Base-by-base conservation (phyloP, 1,284 basidiomycete species). In the Rhodotorula sp. region DNA sequence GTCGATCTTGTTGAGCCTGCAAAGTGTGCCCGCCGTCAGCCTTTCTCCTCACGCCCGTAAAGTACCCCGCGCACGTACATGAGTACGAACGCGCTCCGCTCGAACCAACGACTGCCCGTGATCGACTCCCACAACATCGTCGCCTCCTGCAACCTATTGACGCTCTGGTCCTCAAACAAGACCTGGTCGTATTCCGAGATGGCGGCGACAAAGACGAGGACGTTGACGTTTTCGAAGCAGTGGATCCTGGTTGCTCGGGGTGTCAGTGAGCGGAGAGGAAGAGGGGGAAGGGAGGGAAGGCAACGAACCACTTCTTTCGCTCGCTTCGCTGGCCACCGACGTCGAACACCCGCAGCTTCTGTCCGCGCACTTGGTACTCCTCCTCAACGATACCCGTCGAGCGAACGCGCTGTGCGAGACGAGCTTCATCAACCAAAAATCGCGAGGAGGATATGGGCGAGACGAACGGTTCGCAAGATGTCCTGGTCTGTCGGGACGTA, bases 1-100 rank as follows among this genome's bases (percentile, higher is more conserved):
- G 75, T 98, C 95, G 69, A 97, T 91, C 37, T 74, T 74, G 62
- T 70, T 75, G 24, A 76, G 69, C 46, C 64, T 63, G 50, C 52
- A 24, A 37, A 18, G 31, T 28, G 34, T 34, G 34, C 34, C 34
- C 28, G 10, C 52, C 28, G 40, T 15, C 4, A 37, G 24, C 8
- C 13, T 2, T 28, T 9, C 30, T 22, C 9, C 34, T n/a, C 4
- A 15, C n/a, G 22, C 8, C 24, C 47, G 18, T n/a, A 28, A 46
- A 13, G 64, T 20, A 31, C 40, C 22, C 15, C 11, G 40, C 40
- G 15, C 4, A 56, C 60, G 22, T 20, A 67, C 66, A 71, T 60
- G 13, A 72, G 62, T 2, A 72, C 64, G 28, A 70, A 72, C 4
- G 64, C 59, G 13, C 44, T 59, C 56, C 56, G 57, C 7, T 58